Evolutionary conservation across 306 rosid species (phyloP), one percentile per base, ranked within the genome.

Genomic region (Gynostemma pentaphyllum): DNA sequence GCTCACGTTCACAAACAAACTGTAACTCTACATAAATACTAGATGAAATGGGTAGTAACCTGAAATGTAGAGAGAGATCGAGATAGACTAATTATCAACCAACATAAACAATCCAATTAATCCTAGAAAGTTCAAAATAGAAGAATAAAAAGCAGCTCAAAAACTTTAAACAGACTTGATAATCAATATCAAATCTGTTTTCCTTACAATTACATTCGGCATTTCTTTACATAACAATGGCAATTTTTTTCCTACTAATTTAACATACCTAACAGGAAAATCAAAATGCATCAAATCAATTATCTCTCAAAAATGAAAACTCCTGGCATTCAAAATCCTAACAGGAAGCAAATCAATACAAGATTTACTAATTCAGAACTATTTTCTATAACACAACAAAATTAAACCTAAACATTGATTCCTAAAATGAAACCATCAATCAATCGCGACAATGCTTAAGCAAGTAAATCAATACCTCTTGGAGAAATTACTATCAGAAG

Each of bases 401-500:
- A 34, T 34, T 34, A 6, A 2, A 34, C 9, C 39, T 34, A 4
- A 34, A 34, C 39, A 6, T 34, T 5, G 39, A 34, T 34, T 34
- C 9, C 39, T 34, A 34, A 4, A 34, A 34, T 34, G 7, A 14
- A 50, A n/a, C n/a, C n/a, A n/a, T n/a, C n/a, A n/a, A 49, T 10
- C 27, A 2, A 4, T 19, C 15, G 16, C 22, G 32, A 30, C 26
- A 19, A 18, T 2, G 45, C 34, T 19, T 10, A 8, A 36, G 5
- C 34, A 57, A 5, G 12, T 5, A 22, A 39, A 12, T 10, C 1
- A 36, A 14, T 79, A 90, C 97, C 95, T 28, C 75, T 87, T 90
- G 16, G 95, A 87, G 80, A 90, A 87, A 76, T 67, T 80, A 53
- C 74, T 71, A 50, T 90, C 95, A 14, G 90, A 78, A 45, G 84